These are phyloP conservation scores for Pseudocercospora fijiensis DNA, from an alignment of 2,329 filamentous ascomycete species.

Conservation along the genomic window DNA sequence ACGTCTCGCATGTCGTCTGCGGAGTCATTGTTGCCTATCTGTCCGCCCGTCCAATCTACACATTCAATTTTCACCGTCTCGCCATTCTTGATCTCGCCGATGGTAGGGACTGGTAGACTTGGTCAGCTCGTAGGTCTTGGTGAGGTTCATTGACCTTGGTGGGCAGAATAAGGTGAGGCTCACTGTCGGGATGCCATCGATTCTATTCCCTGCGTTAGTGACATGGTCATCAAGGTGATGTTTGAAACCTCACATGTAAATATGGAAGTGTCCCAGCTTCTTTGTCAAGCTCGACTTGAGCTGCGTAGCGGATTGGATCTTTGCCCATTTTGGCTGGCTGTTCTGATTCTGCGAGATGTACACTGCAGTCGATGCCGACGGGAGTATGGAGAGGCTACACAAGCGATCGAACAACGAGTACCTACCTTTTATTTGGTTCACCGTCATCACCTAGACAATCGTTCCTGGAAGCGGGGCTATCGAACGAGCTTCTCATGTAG, in stretches of 20 bases:
- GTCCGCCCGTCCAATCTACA: slow-evolving; percentile 69
- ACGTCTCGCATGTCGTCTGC: slow-evolving; percentile 86
- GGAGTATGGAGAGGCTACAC: neutral
- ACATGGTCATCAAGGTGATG: slow-evolving; percentile 17
- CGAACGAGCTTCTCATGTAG: slow-evolving; percentile 4
- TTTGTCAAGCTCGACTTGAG: slow-evolving; percentile 71
- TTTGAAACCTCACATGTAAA: slow-evolving; percentile 26
- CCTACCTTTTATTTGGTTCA: slow-evolving; percentile 8
- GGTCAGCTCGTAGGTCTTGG: neutral
- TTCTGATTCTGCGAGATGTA: neutral
- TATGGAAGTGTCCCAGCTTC: slow-evolving; percentile 66
- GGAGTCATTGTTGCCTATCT: slow-evolving; percentile 83
- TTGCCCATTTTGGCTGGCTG: slow-evolving; percentile 45
- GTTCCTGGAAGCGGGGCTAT: neutral
- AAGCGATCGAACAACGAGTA: neutral
- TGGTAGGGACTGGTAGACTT: slow-evolving; percentile 65
- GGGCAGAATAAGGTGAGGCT: slow-evolving; percentile 25
- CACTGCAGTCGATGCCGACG: neutral
- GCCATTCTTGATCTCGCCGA: slow-evolving; percentile 71
- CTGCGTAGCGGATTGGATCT: slow-evolving; percentile 65
- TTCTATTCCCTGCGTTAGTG: slow-evolving; percentile 57
- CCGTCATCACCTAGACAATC: slow-evolving; percentile 1
- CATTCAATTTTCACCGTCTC: slow-evolving; percentile 95
- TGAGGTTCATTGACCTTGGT: neutral
- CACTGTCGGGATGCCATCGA: slow-evolving; percentile 89